Evolutionary conservation across 768 basidiomycete species (phyloP).

Genomic region (Gautieria morchelliformis): DNA sequence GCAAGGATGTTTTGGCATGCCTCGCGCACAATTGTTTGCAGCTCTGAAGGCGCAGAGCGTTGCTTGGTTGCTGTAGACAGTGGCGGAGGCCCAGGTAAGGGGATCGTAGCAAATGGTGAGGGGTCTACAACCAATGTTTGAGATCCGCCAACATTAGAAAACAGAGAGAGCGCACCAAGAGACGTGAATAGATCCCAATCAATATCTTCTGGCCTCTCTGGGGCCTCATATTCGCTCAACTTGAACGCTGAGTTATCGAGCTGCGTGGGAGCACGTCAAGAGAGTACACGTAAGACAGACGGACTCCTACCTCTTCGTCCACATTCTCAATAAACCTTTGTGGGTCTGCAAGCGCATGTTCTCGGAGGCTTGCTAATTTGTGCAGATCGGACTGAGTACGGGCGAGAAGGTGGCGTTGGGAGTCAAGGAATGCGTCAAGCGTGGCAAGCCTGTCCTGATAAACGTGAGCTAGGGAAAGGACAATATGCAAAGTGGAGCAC

Average conservation of each 20-base stretch:
- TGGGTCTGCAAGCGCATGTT: constrained; percentile 27
- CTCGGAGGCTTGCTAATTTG: constrained; percentile 37
- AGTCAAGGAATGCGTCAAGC: constrained; percentile 7
- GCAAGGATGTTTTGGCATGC: constrained; percentile 1
- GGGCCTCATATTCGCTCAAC: constrained; percentile 37
- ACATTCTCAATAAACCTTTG: constrained; percentile 24
- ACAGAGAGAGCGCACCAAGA: constrained; percentile 32
- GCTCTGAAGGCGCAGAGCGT: constrained; percentile 12
- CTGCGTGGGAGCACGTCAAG: constrained; percentile 17
- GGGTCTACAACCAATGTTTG: constrained; percentile 35
- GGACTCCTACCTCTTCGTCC: constrained; percentile 23
- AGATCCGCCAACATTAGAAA: neutral
- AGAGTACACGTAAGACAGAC: neutral
- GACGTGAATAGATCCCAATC: constrained; percentile 55
- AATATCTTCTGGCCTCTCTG: constrained; percentile 35
- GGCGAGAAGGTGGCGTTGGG: constrained; percentile 49
- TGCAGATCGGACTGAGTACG: constrained; percentile 57
- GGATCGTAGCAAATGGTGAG: constrained; percentile 27
- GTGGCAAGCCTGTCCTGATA: constrained; percentile 7
- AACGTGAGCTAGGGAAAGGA: neutral
- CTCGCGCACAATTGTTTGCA: constrained; percentile 18
- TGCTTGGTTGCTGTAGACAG: constrained; percentile 1
- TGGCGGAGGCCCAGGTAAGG: neutral
- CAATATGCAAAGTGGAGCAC: neutral
- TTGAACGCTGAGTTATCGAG: constrained; percentile 25